Evolutionary conservation across 2,329 filamentous ascomycete genomes (phyloP).

Genomic region (Colletotrichum sp.): DNA sequence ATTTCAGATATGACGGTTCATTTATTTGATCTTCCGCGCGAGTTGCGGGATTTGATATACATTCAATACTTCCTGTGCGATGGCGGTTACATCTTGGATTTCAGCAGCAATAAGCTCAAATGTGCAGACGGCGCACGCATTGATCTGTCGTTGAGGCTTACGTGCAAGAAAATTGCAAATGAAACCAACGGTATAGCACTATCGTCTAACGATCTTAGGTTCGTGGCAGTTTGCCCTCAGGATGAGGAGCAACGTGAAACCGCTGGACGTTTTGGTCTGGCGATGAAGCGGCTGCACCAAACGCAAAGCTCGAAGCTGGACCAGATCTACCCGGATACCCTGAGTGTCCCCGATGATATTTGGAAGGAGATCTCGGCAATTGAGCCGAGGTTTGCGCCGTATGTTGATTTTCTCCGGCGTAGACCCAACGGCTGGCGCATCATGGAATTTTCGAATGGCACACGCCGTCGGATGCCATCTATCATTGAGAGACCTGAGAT

Average conservation of each 20-base stretch:
- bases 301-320: background rate
- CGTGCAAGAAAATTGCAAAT: background rate
- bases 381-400: background rate
- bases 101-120: background rate
- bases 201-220: background rate
- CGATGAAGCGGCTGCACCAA: background rate
- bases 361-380: background rate
- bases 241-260: background rate
- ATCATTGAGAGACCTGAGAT: background rate
- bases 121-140: background rate
- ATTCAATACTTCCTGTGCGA: background rate
- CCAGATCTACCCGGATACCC: background rate
- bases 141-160: background rate
- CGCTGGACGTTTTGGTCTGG: no score
- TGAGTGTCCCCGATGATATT: background rate
- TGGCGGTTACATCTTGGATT: background rate
- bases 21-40: background rate
- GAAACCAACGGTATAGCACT: background rate
- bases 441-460: background rate
- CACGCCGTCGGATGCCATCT: accelerated
- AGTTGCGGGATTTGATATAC: background rate
- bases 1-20: background rate
- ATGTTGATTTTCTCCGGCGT: background rate
- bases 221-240: background rate
- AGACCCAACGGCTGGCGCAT: background rate